phyloP scores from a whole-genome alignment of 2,329 filamentous ascomycete species.

The Diplodia corticola region DNA sequence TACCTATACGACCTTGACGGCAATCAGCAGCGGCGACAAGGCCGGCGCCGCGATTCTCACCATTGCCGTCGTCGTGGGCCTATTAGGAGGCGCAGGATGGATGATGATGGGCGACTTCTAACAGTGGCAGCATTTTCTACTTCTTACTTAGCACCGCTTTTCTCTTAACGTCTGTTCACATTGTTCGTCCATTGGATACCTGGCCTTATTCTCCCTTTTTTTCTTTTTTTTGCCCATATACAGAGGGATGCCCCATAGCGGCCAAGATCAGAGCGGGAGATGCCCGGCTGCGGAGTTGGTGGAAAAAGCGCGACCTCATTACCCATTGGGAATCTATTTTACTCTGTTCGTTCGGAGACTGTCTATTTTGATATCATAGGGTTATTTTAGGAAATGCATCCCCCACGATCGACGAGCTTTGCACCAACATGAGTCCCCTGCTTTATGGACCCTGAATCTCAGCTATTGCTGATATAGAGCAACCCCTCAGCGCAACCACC shows the following conservation, averaged over 20 bases:
- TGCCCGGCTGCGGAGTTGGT: conserved; percentile 16
- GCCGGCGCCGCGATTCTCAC: conserved; percentile 42
- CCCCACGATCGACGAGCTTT: conserved; percentile 3
- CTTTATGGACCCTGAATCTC: conserved; percentile 2
- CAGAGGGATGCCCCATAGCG: not conserved
- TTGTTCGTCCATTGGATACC: conserved; percentile 16
- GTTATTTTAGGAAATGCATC: conserved; percentile 10
- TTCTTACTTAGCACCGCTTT: conserved; percentile 1
- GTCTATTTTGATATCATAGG: conserved; percentile 12
- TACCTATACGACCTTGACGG: conserved; percentile 26
- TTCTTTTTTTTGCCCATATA: not conserved
- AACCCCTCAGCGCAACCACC: not conserved
- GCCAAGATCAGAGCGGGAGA: not conserved
- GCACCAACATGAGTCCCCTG: not conserved
- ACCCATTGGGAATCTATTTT: not conserved
- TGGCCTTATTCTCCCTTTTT: not conserved
- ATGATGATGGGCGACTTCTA: conserved; percentile 26
- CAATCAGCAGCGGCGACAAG: conserved; percentile 41
- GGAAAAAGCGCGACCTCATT: conserved; percentile 6
- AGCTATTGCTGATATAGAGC: not conserved
- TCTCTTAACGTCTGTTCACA: not conserved
- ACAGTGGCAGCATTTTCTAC: not conserved
- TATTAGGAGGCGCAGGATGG: conserved; percentile 27
- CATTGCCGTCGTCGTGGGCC: conserved; percentile 10
- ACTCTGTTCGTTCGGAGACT: not conserved